These are phyloP conservation scores for Cyclotella choctawhatcheeana DNA, from an alignment of 108 stramenopile genomes.

Conservation along the genomic window DNA sequence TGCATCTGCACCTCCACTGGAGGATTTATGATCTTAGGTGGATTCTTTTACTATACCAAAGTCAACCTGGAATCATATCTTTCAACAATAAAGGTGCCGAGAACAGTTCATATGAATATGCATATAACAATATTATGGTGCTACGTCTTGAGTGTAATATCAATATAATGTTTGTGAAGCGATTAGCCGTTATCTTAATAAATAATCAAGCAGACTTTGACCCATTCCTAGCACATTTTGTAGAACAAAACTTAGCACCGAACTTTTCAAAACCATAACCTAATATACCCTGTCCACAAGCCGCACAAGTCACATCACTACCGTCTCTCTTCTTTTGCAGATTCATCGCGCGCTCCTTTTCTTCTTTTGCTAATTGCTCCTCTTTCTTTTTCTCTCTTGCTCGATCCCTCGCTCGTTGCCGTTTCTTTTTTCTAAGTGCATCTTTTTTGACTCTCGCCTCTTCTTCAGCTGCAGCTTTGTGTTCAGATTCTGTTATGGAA, in stretches of 20 bases:
- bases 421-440: no score
- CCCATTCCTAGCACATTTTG: conserved; percentile 58
- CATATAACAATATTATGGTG: no score
- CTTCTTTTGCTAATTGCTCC: conserved; percentile 29
- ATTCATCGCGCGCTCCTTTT: conserved; percentile 24
- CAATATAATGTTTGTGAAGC: no score
- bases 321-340: conserved; percentile 40
- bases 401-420: conserved; percentile 61
- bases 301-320: conserved; percentile 43
- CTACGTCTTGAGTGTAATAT: no score
- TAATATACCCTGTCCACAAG: conserved; percentile 59
- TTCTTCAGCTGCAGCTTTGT: conserved; percentile 43
- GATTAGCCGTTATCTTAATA: no score
- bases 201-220: background rate
- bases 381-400: conserved; percentile 46
- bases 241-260: conserved; percentile 54
- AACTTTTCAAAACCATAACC: conserved; percentile 64
- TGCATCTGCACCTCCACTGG: conserved; percentile 5
- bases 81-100: background rate
- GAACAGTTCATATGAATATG: no score
- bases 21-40: no score
- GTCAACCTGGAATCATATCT: background rate
- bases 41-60: background rate
- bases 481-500: background rate
- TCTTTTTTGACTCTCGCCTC: no score